phyloP scores from a whole-genome alignment of 768 basidiomycete species.

The Cyclocybe cylindracea region DNA sequence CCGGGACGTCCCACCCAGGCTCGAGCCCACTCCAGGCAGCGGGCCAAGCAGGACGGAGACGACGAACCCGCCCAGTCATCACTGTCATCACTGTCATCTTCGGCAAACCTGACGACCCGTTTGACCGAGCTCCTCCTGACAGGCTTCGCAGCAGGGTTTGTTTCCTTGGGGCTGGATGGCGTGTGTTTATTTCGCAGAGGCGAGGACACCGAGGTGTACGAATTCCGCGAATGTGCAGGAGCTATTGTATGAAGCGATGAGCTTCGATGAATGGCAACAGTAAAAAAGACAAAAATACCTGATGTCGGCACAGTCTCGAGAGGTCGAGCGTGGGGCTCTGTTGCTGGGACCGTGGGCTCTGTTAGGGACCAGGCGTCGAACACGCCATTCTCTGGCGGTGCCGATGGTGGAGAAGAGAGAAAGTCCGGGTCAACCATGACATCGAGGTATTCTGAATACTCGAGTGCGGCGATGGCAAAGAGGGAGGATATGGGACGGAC shows the following conservation, averaged over 20 bases:
- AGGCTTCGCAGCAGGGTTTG: constrained; percentile 2
- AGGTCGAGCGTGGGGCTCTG: constrained; percentile 17
- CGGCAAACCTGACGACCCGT: constrained; percentile 66
- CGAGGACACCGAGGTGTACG: constrained; percentile 47
- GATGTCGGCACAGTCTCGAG: constrained; percentile 10
- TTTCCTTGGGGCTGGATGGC: constrained; percentile 10
- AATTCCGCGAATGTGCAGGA: constrained; percentile 25
- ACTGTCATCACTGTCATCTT: constrained; percentile 58
- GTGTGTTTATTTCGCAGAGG: constrained; percentile 47
- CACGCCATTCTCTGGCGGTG: constrained; percentile 12
- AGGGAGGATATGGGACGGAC: constrained; percentile 42
- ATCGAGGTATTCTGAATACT: constrained; percentile 70
- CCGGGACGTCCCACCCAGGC: no score
- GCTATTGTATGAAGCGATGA: constrained; percentile 18
- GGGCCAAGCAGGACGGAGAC: no score
- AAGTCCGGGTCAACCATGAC: constrained; percentile 55
- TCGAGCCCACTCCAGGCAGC: no score
- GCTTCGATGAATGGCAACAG: constrained; percentile 4
- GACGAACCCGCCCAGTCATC: no score
- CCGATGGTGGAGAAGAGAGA: constrained; percentile 21
- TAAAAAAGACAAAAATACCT: constrained; percentile 17
- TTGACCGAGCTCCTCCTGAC: constrained; percentile 29
- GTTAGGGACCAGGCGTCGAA: constrained; percentile 14
- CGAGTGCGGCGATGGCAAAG: constrained; percentile 68
- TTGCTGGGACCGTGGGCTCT: constrained; percentile 15